phyloP scores from a whole-genome alignment of 2,329 filamentous ascomycete species.

The Golovinomyces cichoracearum region DNA sequence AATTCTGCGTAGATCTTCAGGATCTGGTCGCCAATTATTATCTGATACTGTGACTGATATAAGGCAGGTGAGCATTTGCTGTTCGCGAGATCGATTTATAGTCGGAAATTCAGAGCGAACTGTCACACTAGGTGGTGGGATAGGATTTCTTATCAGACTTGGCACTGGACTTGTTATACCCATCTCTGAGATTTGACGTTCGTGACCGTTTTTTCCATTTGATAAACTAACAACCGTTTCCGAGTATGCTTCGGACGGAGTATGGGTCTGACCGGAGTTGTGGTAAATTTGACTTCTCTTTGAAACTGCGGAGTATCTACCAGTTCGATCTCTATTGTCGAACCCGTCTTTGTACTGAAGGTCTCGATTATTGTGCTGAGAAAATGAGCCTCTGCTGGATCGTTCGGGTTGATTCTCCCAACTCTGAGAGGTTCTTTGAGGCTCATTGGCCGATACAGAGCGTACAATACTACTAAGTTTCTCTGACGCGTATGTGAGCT shows the following conservation, averaged over 20 bases:
- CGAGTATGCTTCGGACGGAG: slow-evolving; percentile 49
- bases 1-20: slow-evolving; percentile 45
- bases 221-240: slow-evolving; percentile 46
- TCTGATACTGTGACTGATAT: slow-evolving; percentile 85
- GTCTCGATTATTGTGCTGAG: slow-evolving; percentile 12
- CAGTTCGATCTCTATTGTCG: slow-evolving; percentile 22
- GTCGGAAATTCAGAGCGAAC: slow-evolving; percentile 94
- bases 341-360: slow-evolving; percentile 18
- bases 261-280: slow-evolving; percentile 51
- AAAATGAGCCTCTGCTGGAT: slow-evolving; percentile 22
- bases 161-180: slow-evolving; percentile 47
- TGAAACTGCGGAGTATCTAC: slow-evolving; percentile 17
- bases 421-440: slow-evolving; percentile 18
- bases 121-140: slow-evolving; percentile 73
- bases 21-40: slow-evolving; percentile 67
- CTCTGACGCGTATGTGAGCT: slow-evolving; percentile 26
- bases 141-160: slow-evolving; percentile 50
- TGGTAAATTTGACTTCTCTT: slow-evolving; percentile 35
- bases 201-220: slow-evolving; percentile 65
- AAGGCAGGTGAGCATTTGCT: slow-evolving; percentile 81
- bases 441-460: slow-evolving; percentile 44
- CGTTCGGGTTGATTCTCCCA: slow-evolving; percentile 40
- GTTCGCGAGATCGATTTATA: slow-evolving; percentile 68
- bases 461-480: slow-evolving; percentile 87
- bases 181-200: slow-evolving; percentile 87